Percentiles rank a stretch among this genome's conserved stretches.
phyloP scores from a whole-genome alignment of 768 basidiomycete species.

The Lentinula sp. region DNA sequence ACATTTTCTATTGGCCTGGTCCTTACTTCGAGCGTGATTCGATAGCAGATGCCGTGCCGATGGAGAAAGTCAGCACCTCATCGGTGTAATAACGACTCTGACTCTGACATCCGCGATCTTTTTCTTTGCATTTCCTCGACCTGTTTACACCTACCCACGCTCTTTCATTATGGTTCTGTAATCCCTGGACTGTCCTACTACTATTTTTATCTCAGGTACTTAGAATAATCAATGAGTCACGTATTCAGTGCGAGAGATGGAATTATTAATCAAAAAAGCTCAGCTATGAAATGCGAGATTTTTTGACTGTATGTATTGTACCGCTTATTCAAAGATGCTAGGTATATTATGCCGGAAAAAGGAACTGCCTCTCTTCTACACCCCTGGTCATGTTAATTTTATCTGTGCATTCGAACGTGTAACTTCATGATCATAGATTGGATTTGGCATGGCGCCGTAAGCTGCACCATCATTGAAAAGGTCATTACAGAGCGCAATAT shows the following conservation, averaged over 20 bases:
- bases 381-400: neutral
- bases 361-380: neutral
- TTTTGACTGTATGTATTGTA: too few relatives aligned
- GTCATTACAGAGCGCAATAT: neutral
- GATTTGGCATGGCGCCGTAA: neutral
- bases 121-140: neutral
- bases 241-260: too few relatives aligned
- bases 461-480: neutral
- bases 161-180: neutral
- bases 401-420: neutral
- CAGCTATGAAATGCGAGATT: too few relatives aligned
- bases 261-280: too few relatives aligned
- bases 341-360: too few relatives aligned
- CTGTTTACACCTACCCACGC: neutral
- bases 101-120: too few relatives aligned
- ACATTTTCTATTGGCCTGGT: conserved; percentile 20
- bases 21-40: conserved; percentile 13
- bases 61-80: neutral
- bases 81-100: neutral
- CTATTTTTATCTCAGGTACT: neutral
- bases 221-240: neutral
- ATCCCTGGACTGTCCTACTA: neutral
- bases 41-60: neutral
- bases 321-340: neutral
- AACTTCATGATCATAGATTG: neutral